Evolutionary conservation across 2,329 filamentous ascomycete species (phyloP), one percentile per base, ranked within the genome.

Genomic region (Colletotrichum zoysiae): DNA sequence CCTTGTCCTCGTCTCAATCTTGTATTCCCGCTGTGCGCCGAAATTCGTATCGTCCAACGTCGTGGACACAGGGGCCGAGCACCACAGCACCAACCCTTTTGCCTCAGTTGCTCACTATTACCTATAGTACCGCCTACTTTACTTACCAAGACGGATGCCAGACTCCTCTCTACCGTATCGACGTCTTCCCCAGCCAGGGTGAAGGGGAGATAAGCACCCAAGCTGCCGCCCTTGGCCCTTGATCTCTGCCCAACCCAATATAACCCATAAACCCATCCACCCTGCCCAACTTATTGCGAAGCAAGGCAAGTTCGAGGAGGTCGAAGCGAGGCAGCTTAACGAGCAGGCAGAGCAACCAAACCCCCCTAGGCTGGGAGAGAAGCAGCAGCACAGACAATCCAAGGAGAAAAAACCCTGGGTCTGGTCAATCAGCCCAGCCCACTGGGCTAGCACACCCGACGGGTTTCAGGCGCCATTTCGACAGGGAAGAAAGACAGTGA

Each of bases 381-480:
- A 42, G 46, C 50, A 70, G 55, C 48, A 70, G 67, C 67, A 67
- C 50, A 55, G 67, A 60, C 57, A 56, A 57, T 40, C 38, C 23
- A 30, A 20, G 40, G 9, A 11, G 42, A n/a, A 23, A 11, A 56
- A 38, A 5, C 8, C 20, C 33, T 35, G 33, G 53, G 58, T 40
- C 46, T 38, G 60, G 51, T 62, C 64, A 69, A 44, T 62, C 64
- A 69, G 69, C 59, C 65, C 59, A 65, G 70, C 51, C 44, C 65
- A 60, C 59, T 72, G 65, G 66, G 69, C 61, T 60, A 67, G 62
- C 40, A 59, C n/a, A 38, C 56, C 35, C 35, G 12, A 60, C 50
- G 38, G 46, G 70, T 73, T 71, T 71, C 70, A 73, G 70, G 61
- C 70, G 61, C 60, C 67, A 44, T 58, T 58, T 59, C 61, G 62